A percentile compares a stretch with the other conserved stretches of the same genome.
phyloP scores from a whole-genome alignment of 1,139 yeast genomes.

The Ogataea hybrid region DNA sequence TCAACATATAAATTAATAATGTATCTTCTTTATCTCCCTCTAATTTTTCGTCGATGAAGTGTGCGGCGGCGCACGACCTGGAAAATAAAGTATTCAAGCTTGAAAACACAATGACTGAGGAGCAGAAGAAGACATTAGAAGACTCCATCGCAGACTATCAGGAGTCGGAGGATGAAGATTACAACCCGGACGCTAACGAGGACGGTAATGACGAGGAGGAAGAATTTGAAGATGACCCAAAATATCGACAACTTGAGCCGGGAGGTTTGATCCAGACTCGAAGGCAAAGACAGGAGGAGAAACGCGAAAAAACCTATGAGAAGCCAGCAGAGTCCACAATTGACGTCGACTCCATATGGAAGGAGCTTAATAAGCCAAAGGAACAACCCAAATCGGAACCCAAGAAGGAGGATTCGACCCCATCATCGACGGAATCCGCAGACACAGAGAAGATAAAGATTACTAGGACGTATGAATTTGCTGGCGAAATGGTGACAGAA shows the following conservation, averaged over 20 bases:
- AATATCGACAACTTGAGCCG: constrained; percentile 26
- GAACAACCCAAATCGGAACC: background rate
- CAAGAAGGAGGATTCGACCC: background rate
- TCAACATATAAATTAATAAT: constrained; percentile 40
- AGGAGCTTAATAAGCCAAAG: constrained; percentile 37
- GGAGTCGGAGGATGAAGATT: constrained; percentile 33
- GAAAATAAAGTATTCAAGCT: background rate
- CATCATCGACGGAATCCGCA: background rate
- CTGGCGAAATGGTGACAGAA: constrained; percentile 79
- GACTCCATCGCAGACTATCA: constrained; percentile 25
- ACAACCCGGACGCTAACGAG: constrained; percentile 24
- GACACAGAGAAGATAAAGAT: constrained; percentile 47
- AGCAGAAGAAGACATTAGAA: constrained; percentile 5
- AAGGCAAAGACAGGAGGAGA: constrained; percentile 47
- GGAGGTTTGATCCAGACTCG: constrained; percentile 61
- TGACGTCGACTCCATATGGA: constrained; percentile 56
- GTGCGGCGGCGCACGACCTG: constrained; percentile 7
- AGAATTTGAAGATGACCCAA: constrained; percentile 28
- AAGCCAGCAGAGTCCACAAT: constrained; percentile 23
- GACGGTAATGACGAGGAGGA: constrained; percentile 20
- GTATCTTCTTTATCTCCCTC: constrained; percentile 8
- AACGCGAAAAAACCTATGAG: constrained; percentile 30
- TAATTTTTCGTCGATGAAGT: constrained; percentile 5
- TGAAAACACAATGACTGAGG: constrained; percentile 2
- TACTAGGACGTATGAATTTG: constrained; percentile 79